Percentiles rank a stretch among this genome's conserved stretches.
phyloP scores from a whole-genome alignment of 2,329 filamentous ascomycete species.

The Setomelanomma holmii region DNA sequence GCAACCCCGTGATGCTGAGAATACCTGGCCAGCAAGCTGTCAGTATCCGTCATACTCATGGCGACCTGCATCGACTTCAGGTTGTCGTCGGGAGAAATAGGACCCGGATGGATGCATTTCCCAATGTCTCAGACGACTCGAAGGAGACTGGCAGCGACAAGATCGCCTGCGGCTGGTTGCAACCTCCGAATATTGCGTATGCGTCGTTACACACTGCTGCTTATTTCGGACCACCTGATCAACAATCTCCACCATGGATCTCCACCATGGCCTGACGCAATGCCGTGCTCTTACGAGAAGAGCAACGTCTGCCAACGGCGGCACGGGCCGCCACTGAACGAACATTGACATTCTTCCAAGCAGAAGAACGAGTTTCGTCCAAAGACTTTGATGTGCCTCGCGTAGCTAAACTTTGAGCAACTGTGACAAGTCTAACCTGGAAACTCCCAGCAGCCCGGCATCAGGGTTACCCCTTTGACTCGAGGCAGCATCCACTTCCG shows the following conservation, averaged over 20 bases:
- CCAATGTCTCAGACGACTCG: slow-evolving; percentile 41
- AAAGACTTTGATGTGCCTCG: too few species aligned
- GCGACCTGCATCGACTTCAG: slow-evolving; percentile 44
- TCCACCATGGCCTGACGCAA: slow-evolving; percentile 30
- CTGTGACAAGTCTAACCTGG: background rate
- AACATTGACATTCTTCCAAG: slow-evolving; percentile 9
- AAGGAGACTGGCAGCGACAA: slow-evolving; percentile 23
- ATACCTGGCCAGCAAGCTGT: slow-evolving; percentile 35
- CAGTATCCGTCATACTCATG: slow-evolving; percentile 37
- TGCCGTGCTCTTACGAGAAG: slow-evolving; percentile 29
- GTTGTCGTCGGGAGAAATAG: slow-evolving; percentile 37
- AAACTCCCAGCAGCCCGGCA: background rate
- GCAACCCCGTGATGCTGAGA: slow-evolving; percentile 41
- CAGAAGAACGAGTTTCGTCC: too few species aligned
- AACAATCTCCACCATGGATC: slow-evolving; percentile 22
- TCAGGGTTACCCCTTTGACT: background rate
- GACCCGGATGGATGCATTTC: slow-evolving; percentile 28
- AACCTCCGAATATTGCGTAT: slow-evolving; percentile 26
- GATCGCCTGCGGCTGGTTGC: slow-evolving; percentile 23
- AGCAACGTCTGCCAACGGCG: slow-evolving; percentile 37
- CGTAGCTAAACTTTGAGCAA: too few species aligned
- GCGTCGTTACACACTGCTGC: slow-evolving; percentile 37
- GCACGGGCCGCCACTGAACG: slow-evolving; percentile 32
- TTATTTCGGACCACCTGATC: slow-evolving; percentile 34
- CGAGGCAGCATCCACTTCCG: background rate